Base-by-base conservation (phyloP, 441 rosid genomes). In the Erysimum cheiri region DNA sequence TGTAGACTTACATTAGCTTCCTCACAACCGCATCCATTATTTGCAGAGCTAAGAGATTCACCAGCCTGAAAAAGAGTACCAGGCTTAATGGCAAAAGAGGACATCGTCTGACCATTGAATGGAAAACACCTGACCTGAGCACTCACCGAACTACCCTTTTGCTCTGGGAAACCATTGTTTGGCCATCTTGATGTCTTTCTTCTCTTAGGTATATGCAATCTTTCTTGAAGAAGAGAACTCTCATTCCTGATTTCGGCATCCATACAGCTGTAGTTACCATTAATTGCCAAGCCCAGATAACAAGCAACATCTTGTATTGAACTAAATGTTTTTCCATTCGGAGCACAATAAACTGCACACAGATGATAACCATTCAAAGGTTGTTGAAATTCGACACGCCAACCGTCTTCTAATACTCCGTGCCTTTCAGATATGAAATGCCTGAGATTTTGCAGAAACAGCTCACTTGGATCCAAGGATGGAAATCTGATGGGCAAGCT, bases 391-490 rank as follows among this genome's bases (percentile, higher is more conserved):
- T 94, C 93, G 29, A 87, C 93, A 43, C 44, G 83, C 97, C 96
- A 90, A 50, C 96, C 98, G 73, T 89, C 93, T 69, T 84, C 97
- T 59, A 91, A 80, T 63, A 78, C 81, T 59, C 96, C 98, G 71
- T 85, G 92, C 80, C 89, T 85, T 80, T 86, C 92, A 58, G 93
- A 81, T 66, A 94, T 76, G 66, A 84, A 90, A 35, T 89, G 87
- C 80, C 84, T 88, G 71, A 94, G 96, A 69, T 82, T 83, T 70
- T 87, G 92, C 86, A 92, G 81, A 53, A 80, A 81, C 43, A 85
- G 67, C 85, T 91, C 97, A 54, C 84, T 85, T 52, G 85, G 82
- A 83, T 86, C 87, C 78, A 64, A 78, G 70, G 89, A 84, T 56
- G 89, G 83, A 79, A 79, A 80, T 82, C 84, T 82, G 72, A 72